phyloP scores from a whole-genome alignment of 2,329 filamentous ascomycete genomes.

The Venturia asperata region DNA sequence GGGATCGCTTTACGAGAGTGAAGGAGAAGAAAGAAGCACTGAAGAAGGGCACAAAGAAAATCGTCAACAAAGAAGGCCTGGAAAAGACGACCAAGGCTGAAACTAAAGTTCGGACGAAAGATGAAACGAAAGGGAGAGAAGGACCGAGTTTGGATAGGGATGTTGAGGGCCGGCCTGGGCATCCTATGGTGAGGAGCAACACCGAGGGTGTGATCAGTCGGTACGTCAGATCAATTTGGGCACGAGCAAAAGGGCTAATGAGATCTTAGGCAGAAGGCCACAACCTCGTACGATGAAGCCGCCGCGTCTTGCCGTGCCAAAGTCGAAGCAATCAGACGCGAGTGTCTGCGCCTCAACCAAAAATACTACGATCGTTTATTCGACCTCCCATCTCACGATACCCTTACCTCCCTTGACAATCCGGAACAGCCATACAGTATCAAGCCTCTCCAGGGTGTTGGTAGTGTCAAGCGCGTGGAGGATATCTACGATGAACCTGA shows the following conservation, averaged over 20 bases:
- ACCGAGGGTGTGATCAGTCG: conserved; percentile 18
- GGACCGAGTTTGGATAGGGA: conserved; percentile 17
- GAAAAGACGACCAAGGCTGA: background rate
- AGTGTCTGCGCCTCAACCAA: conserved; percentile 20
- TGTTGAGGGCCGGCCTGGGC: conserved; percentile 19
- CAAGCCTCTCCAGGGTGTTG: conserved; percentile 18
- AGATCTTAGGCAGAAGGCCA: conserved; percentile 19
- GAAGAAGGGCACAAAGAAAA: background rate
- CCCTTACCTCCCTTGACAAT: conserved; percentile 15
- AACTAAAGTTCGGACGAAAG: background rate
- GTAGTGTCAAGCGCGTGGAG: conserved; percentile 20
- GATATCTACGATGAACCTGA: conserved; percentile 21
- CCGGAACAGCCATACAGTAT: conserved; percentile 15
- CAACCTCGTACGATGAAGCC: conserved; percentile 20
- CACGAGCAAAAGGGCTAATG: background rate
- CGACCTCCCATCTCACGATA: conserved; percentile 13
- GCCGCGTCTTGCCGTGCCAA: conserved; percentile 20
- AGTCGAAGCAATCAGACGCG: conserved; percentile 20
- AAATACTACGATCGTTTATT: conserved; percentile 20
- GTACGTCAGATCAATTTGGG: background rate
- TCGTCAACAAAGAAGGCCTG: background rate
- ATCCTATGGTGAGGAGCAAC: conserved; percentile 18
- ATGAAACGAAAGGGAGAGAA: background rate
- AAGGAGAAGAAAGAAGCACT: conserved; percentile 17
- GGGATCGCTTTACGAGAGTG: conserved; percentile 19